These are phyloP conservation scores for Thymus mandschuricus DNA, from an alignment of 257 asterid species.

Conservation along the genomic window DNA sequence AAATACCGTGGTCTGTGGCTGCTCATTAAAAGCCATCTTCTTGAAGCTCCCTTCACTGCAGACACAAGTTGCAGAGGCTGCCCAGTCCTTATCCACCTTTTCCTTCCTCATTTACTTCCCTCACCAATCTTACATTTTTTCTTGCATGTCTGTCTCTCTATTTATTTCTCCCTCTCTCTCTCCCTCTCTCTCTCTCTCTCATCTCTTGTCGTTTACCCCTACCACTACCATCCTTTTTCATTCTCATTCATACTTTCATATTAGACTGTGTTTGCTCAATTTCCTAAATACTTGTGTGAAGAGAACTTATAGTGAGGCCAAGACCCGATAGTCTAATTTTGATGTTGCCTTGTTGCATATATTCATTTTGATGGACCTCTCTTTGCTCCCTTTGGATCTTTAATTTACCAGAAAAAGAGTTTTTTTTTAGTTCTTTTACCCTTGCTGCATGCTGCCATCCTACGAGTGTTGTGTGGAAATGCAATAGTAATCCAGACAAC, in stretches of 20 bases:
- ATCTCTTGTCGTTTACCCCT: not conserved
- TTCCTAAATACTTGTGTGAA: too few species aligned
- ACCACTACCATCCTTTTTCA: too few species aligned
- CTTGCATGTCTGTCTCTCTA: not conserved
- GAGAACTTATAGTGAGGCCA: too few species aligned
- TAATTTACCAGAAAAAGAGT: too few species aligned
- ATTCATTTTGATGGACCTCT: not conserved
- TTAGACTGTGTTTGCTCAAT: too few species aligned
- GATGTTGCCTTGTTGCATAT: too few species aligned
- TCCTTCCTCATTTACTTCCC: slow-evolving; percentile 31
- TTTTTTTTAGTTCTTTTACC: too few species aligned
- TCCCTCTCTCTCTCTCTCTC: not conserved
- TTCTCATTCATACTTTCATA: too few species aligned
- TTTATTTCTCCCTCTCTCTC: not conserved
- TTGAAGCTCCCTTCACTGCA: slow-evolving; percentile 28
- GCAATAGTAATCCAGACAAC: too few species aligned
- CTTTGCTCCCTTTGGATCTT: not conserved
- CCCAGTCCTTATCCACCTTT: slow-evolving; percentile 17
- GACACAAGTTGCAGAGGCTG: slow-evolving; percentile 33
- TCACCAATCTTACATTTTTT: not conserved
- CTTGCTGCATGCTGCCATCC: too few species aligned
- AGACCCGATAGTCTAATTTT: too few species aligned
- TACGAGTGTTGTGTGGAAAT: too few species aligned
- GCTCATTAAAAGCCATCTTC: slow-evolving; percentile 42
- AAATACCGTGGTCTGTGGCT: slow-evolving; percentile 43